phyloP scores from a whole-genome alignment of 495 filamentous ascomycete genomes.

The Xylaria grammica region DNA sequence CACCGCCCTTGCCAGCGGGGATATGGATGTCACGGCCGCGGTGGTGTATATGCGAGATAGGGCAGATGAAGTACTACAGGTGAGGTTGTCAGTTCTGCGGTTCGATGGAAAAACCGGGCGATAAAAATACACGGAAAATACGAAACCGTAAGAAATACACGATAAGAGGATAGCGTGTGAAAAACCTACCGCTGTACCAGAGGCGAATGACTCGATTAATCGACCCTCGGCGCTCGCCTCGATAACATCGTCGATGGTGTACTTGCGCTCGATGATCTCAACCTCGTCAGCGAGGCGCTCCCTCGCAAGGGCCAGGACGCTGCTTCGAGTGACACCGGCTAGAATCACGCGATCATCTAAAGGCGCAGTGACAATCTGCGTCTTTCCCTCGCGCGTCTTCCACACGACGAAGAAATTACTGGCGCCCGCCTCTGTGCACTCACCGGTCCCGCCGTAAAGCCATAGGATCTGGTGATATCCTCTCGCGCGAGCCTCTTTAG shows the following conservation, averaged over 20 bases:
- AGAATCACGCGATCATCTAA: conserved; percentile 82
- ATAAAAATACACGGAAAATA: too few relatives aligned
- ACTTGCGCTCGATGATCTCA: conserved; percentile 78
- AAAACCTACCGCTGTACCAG: conserved; percentile 78
- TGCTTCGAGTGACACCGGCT: conserved; percentile 80
- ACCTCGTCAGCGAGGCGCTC: conserved; percentile 64
- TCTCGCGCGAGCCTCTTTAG: conserved; percentile 67
- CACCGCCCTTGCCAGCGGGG: conserved; percentile 61
- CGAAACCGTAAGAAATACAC: not conserved
- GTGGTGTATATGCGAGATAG: conserved; percentile 75
- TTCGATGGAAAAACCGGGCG: not conserved
- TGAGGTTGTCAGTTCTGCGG: not conserved
- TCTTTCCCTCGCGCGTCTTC: conserved; percentile 67
- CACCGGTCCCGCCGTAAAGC: conserved; percentile 76
- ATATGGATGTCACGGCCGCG: conserved; percentile 70
- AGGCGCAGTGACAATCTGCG: conserved; percentile 82
- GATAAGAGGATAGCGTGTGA: not conserved
- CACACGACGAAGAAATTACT: conserved; percentile 91
- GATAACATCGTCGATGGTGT: conserved; percentile 78
- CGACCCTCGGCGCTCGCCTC: conserved; percentile 76
- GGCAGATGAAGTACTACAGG: conserved; percentile 75
- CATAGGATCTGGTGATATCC: conserved; percentile 92
- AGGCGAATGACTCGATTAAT: conserved; percentile 82
- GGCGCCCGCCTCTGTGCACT: conserved; percentile 90
- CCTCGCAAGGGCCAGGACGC: conserved; percentile 74